phyloP scores from a whole-genome alignment of 352 stramenopile genomes.

The Phytophthora europaea region DNA sequence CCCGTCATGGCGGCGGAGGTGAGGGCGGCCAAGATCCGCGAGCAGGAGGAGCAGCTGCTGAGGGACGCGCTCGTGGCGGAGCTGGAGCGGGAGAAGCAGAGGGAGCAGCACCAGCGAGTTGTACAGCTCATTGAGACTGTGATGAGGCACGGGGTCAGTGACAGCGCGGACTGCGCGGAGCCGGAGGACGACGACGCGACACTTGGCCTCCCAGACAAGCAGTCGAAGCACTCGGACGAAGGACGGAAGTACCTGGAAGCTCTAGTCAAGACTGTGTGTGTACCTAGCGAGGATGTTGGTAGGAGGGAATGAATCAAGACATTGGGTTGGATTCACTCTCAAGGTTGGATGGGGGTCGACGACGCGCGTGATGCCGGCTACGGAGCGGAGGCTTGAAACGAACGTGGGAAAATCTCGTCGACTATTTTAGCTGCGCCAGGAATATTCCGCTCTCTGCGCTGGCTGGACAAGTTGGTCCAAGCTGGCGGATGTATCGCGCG shows the following conservation, averaged over 20 bases:
- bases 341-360: no score
- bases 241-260: constrained; percentile 27
- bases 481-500: constrained; percentile 19
- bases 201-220: constrained; percentile 7
- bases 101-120: constrained; percentile 40
- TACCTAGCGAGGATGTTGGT: constrained; percentile 31
- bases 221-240: constrained; percentile 2
- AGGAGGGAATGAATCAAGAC: constrained; percentile 34
- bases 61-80: constrained; percentile 40
- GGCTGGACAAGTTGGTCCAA: constrained; percentile 1
- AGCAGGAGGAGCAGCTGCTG: constrained; percentile 56
- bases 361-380: background rate
- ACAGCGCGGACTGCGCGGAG: constrained; percentile 12
- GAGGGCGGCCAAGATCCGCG: constrained; percentile 36
- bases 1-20: constrained; percentile 37
- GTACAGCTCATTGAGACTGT: constrained; percentile 31
- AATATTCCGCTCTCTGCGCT: constrained; percentile 9
- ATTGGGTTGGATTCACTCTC: background rate
- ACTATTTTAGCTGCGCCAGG: constrained; percentile 37
- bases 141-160: constrained; percentile 8
- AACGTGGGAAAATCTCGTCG: constrained; percentile 26
- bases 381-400: constrained; percentile 27
- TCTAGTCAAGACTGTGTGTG: constrained; percentile 35
- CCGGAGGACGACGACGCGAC: constrained; percentile 34
- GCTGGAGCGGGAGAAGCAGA: constrained; percentile 51